These are phyloP conservation scores for Russula lepida DNA, from an alignment of 768 basidiomycete genomes.

Conservation along the genomic window DNA sequence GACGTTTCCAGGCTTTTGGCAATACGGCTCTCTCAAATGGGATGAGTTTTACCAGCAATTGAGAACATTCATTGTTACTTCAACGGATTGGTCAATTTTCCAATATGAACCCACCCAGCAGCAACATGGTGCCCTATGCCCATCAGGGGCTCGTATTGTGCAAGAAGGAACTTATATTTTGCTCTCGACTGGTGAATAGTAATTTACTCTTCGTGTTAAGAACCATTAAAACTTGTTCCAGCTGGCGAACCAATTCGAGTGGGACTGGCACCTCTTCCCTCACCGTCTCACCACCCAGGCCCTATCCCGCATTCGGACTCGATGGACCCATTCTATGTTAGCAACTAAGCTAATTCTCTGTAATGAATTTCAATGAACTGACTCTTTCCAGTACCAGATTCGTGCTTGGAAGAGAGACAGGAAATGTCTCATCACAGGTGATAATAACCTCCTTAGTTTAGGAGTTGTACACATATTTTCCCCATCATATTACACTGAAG, in stretches of 20 bases:
- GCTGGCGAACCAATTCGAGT: neutral
- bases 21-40: neutral
- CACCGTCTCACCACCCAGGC: too few relatives aligned
- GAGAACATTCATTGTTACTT: neutral
- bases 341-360: too few relatives aligned
- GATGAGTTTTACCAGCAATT: neutral
- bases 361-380: neutral
- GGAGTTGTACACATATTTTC: slow-evolving; percentile 3
- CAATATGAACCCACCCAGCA: neutral
- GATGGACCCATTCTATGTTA: too few relatives aligned
- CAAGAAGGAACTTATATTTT: neutral
- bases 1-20: neutral
- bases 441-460: neutral
- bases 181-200: neutral
- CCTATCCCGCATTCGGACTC: too few relatives aligned
- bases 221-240: too few relatives aligned
- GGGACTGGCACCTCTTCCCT: neutral
- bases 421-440: neutral
- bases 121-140: neutral
- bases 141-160: neutral
- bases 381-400: neutral
- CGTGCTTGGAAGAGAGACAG: neutral
- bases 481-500: neutral
- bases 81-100: neutral
- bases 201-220: neutral